Evolutionary conservation across 108 stramenopile species (phyloP).

Genomic region (Skeletonema menzelii): DNA sequence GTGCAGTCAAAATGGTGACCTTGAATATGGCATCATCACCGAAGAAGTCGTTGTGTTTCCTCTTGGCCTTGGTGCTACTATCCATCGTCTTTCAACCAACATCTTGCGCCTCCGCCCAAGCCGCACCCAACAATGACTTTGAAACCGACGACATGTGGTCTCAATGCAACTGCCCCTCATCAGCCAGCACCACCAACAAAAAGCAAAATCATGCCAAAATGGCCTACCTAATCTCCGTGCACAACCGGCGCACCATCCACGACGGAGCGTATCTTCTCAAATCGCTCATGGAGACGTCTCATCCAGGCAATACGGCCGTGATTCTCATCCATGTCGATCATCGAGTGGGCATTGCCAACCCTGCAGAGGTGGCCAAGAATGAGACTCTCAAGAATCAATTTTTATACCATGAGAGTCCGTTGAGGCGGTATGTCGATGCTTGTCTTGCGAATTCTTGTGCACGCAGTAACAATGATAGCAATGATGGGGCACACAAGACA

Average conservation of each 20-base stretch:
- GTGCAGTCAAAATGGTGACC: too few species aligned
- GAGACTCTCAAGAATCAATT: conserved; percentile 15
- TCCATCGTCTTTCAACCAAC: background rate
- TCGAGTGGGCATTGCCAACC: conserved; percentile 30
- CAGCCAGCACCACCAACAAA: background rate
- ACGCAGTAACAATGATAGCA: background rate
- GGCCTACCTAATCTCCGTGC: conserved; percentile 78
- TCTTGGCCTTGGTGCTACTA: background rate
- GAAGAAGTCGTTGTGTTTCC: background rate
- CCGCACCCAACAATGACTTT: background rate
- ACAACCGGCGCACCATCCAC: conserved; percentile 76
- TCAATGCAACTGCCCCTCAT: conserved; percentile 34
- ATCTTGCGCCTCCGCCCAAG: background rate
- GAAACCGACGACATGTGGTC: conserved; percentile 19
- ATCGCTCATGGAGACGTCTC: conserved; percentile 59
- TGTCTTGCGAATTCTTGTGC: conserved; percentile 28
- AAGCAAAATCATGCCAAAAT: conserved; percentile 44
- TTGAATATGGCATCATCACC: background rate
- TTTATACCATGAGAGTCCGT: conserved; percentile 43
- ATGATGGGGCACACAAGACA: background rate
- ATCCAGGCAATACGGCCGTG: conserved; percentile 44
- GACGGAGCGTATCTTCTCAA: conserved; percentile 71
- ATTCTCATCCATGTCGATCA: conserved; percentile 83
- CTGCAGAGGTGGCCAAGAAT: background rate
- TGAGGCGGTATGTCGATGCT: conserved; percentile 61